Base-by-base conservation (phyloP, 257 asterid species). In the Solanum piurae region DNA sequence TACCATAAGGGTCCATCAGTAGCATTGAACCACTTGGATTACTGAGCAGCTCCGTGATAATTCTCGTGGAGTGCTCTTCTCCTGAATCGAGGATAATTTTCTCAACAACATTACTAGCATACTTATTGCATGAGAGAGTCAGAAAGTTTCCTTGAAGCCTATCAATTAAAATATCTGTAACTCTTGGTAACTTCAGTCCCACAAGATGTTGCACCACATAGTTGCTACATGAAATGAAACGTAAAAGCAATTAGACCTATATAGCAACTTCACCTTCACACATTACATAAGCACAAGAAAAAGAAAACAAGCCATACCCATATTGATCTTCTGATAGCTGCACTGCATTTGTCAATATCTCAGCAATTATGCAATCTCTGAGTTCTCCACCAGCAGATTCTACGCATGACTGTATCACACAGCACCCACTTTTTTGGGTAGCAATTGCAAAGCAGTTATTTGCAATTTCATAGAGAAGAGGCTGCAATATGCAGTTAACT, bases 31-130 rank as follows among this genome's bases (percentile, higher is more conserved):
- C 90, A 86, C 91, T 46, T 1, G 93, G 90, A 86, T 89, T 91
- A 8, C 64, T 38, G 71, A 95, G 88, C 75, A 96, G 86, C 91
- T 96, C 99, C 88, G 60, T 9, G 72, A 94, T 87, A 20, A 94
- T 87, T 77, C 23, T 76, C 2, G 86, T 73, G 46, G 91, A 79
- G 34, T 76, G 55, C 58, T 86, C 83, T 77, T 93, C 93, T 49
- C 91, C 91, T 0, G 92, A 88, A 40, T 88, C 87, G 12, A 27
- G 12, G 14, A 96, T 83, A 58, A 92, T 84, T 80, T 94, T 96
- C 44, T 96, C 99, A 49, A 96, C 98, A 9, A 95, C 99, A 69
- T 95, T 93, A 87, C 99, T 95, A 0, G 95, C 96, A 75, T 92
- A 93, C 86, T 96, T 95, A 91, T 96, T 91, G 89, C 93, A 89